phyloP scores from a whole-genome alignment of 495 filamentous ascomycete genomes.

The Lasiosphaeria miniovina region DNA sequence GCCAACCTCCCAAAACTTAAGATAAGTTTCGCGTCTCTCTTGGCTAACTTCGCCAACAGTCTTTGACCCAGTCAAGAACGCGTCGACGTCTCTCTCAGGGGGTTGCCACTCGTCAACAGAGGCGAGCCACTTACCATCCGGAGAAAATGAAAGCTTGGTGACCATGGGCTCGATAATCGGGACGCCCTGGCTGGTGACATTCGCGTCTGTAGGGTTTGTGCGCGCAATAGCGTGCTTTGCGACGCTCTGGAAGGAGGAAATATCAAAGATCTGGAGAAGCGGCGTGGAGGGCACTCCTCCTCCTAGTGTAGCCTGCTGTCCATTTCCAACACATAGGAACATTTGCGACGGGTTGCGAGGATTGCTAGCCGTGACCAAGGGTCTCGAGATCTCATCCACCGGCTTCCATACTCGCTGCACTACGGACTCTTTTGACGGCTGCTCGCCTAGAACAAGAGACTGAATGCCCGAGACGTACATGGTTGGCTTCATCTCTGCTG shows the following conservation, averaged over 20 bases:
- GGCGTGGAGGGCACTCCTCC: slow-evolving; percentile 42
- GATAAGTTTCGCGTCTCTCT: slow-evolving; percentile 65
- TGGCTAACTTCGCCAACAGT: slow-evolving; percentile 35
- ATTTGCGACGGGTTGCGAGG: slow-evolving; percentile 40
- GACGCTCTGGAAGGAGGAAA: slow-evolving; percentile 66
- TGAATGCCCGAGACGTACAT: slow-evolving; percentile 82
- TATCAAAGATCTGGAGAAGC: slow-evolving; percentile 75
- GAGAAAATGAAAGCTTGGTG: slow-evolving; percentile 65
- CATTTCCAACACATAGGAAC: slow-evolving; percentile 46
- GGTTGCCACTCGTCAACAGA: slow-evolving; percentile 89
- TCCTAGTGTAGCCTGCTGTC: slow-evolving; percentile 39
- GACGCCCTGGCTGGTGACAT: slow-evolving; percentile 64
- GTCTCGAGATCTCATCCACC: slow-evolving; percentile 28
- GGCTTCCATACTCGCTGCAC: slow-evolving; percentile 40
- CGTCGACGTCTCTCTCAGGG: slow-evolving; percentile 57
- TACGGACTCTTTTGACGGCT: slow-evolving; percentile 39
- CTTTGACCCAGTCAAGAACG: slow-evolving; percentile 38
- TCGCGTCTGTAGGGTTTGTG: slow-evolving; percentile 79
- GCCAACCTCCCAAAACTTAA: slow-evolving; percentile 89
- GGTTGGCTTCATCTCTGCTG: slow-evolving; percentile 76
- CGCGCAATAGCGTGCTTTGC: slow-evolving; percentile 82
- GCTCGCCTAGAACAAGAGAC: slow-evolving; percentile 45
- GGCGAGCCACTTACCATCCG: slow-evolving; percentile 85
- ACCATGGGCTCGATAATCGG: slow-evolving; percentile 71
- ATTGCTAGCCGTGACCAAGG: slow-evolving; percentile 34